These are phyloP conservation scores for Aegilops longissima DNA, from an alignment of 176 grass and related monocot genomes.

Conservation along the genomic window DNA sequence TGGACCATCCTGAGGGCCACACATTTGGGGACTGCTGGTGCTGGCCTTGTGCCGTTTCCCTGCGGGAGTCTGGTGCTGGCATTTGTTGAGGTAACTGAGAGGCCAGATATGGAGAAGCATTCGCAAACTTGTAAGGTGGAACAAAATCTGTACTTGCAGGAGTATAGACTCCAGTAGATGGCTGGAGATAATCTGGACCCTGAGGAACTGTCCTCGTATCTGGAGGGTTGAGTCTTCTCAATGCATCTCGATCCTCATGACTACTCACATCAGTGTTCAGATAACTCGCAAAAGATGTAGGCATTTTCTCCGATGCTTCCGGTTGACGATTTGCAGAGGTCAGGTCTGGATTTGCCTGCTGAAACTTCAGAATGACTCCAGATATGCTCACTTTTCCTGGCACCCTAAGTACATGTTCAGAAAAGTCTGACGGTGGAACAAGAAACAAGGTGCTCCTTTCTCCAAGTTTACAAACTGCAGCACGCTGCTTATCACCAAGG, in stretches of 20 bases:
- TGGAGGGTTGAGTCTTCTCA: conserved; percentile 36
- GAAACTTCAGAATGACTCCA: conserved; percentile 86
- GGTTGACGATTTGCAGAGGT: conserved; percentile 37
- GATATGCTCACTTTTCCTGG: conserved; percentile 96
- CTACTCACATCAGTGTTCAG: conserved; percentile 13
- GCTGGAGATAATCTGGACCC: conserved; percentile 40
- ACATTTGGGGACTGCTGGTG: conserved; percentile 29
- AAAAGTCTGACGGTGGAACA: conserved; percentile 92
- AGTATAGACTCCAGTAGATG: conserved; percentile 33
- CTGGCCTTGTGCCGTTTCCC: conserved; percentile 35
- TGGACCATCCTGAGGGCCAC: conserved; percentile 38
- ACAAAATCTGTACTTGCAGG: conserved; percentile 34
- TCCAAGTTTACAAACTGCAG: conserved; percentile 89
- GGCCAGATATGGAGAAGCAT: conserved; percentile 38
- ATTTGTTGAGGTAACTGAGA: conserved; percentile 40
- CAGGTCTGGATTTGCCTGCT: conserved; percentile 51
- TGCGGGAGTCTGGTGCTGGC: conserved; percentile 17
- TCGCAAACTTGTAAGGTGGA: conserved; percentile 34
- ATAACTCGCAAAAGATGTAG: conserved; percentile 17
- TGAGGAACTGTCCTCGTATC: conserved; percentile 48
- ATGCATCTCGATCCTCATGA: conserved; percentile 38
- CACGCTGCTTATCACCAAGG: conserved; percentile 87
- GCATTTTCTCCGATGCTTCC: conserved; percentile 37
- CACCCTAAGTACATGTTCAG: conserved; percentile 90
- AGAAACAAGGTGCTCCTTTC: conserved; percentile 88